These are phyloP conservation scores for Cordyceps cicadae DNA, from an alignment of 2,329 filamentous ascomycete genomes.

Conservation along the genomic window DNA sequence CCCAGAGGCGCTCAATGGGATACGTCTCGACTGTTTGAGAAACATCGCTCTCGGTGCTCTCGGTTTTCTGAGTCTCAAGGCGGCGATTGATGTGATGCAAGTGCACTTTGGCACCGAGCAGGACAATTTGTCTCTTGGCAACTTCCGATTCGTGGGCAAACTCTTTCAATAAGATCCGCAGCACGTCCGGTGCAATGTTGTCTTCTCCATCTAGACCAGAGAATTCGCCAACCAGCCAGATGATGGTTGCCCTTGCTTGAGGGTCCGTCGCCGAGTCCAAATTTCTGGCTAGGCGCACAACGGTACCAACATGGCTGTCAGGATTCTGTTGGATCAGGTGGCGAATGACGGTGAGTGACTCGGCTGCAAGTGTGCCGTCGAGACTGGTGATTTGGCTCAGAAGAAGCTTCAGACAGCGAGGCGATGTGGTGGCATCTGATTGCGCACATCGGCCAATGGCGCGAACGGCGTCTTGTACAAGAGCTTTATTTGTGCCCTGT, in stretches of 20 bases:
- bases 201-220: conserved; percentile 70
- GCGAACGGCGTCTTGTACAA: conserved; percentile 82
- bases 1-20: conserved; percentile 69
- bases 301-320: conserved; percentile 69
- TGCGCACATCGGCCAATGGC: conserved; percentile 93
- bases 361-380: conserved; percentile 80
- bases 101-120: conserved; percentile 94
- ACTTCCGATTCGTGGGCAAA: conserved; percentile 78
- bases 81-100: conserved; percentile 73
- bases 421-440: conserved; percentile 59
- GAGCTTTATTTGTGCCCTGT: conserved; percentile 58
- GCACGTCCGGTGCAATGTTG: conserved; percentile 86
- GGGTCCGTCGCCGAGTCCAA: conserved; percentile 82
- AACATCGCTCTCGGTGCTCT: conserved; percentile 25
- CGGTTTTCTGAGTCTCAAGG: conserved; percentile 32
- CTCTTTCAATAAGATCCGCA: conserved; percentile 77
- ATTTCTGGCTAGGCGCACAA: conserved; percentile 82
- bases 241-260: conserved; percentile 83
- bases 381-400: conserved; percentile 81
- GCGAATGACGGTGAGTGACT: conserved; percentile 88
- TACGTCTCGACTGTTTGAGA: conserved; percentile 38
- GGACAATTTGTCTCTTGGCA: conserved; percentile 83
- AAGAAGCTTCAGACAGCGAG: conserved; percentile 73
- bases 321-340: conserved; percentile 93
- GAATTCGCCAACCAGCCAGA: conserved; percentile 96